Conservation (phyloP, 768 basidiomycete genomes). For the Podaxis rugospora region DNA sequence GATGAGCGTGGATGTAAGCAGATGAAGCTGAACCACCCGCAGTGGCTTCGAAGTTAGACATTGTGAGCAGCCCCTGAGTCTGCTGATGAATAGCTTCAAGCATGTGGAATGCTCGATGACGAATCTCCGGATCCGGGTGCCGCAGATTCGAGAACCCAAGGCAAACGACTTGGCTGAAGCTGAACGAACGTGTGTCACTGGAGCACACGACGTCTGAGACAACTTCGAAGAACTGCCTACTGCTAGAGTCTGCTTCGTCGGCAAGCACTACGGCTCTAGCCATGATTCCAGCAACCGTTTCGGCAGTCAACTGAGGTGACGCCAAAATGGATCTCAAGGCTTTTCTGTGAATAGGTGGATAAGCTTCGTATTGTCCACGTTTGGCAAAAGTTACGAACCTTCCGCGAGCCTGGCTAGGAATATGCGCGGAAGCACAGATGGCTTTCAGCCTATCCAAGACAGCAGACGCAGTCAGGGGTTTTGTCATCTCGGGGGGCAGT, state of each 20-base stretch:
- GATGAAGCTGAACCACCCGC: constrained; percentile 68
- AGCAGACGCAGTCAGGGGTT: constrained; percentile 46
- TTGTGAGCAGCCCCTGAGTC: constrained; percentile 58
- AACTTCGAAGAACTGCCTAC: constrained; percentile 72
- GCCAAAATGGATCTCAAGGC: constrained; percentile 66
- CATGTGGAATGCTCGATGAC: constrained; percentile 75
- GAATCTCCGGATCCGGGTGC: constrained; percentile 57
- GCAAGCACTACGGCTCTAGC: constrained; percentile 63
- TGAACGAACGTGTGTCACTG: constrained; percentile 50
- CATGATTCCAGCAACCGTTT: constrained; percentile 61
- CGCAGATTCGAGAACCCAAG: constrained; percentile 84
- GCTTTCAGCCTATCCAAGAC: constrained; percentile 66
- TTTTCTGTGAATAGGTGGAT: constrained; percentile 45
- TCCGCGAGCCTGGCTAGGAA: constrained; percentile 46
- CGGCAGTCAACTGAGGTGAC: constrained; percentile 48
- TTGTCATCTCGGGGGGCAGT: constrained; percentile 42
- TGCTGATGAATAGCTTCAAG: constrained; percentile 71
- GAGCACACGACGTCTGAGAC: constrained; percentile 66
- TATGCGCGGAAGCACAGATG: constrained; percentile 59
- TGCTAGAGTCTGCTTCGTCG: constrained; percentile 50
- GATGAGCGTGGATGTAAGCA: constrained; percentile 79
- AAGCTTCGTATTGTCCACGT: neutral
- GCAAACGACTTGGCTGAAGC: constrained; percentile 70
- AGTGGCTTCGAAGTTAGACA: constrained; percentile 71
- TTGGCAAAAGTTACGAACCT: constrained; percentile 45